These are phyloP conservation scores for Bocquillonia castaneifolia DNA, from an alignment of 441 rosid species.

Conservation along the genomic window DNA sequence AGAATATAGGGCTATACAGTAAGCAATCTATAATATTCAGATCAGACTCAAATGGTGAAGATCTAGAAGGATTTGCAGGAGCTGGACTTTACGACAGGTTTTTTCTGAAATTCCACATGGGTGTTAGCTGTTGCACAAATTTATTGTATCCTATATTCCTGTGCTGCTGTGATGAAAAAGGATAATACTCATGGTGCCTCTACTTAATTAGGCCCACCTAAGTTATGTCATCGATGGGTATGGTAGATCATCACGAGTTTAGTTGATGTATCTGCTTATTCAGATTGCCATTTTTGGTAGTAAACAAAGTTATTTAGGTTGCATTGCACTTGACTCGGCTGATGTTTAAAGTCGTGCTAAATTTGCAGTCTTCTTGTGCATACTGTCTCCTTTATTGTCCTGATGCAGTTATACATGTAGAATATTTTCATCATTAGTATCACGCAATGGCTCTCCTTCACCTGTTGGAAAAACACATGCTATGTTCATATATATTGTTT, in stretches of 20 bases:
- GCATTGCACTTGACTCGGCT: not conserved
- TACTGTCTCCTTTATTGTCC: no score
- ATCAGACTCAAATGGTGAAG: constrained; percentile 76
- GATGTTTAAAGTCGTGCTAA: no score
- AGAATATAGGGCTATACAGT: constrained; percentile 45
- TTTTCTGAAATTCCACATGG: not conserved
- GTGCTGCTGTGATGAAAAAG: not conserved
- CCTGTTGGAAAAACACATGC: no score
- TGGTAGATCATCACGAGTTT: not conserved
- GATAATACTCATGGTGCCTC: no score
- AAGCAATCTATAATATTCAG: constrained; percentile 56
- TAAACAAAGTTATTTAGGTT: not conserved
- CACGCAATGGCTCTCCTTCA: no score
- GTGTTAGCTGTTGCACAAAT: not conserved
- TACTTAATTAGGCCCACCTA: no score
- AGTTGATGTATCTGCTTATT: not conserved
- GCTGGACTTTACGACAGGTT: constrained; percentile 83
- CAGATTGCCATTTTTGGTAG: not conserved
- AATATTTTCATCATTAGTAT: no score
- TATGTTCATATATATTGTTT: not conserved
- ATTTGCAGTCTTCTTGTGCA: no score
- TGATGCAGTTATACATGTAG: no score
- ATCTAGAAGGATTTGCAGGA: constrained; percentile 67
- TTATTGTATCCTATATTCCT: not conserved
- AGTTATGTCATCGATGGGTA: not conserved